Evolutionary conservation across 306 rosid species (phyloP).

Genomic region (Fagus sylvatica): DNA sequence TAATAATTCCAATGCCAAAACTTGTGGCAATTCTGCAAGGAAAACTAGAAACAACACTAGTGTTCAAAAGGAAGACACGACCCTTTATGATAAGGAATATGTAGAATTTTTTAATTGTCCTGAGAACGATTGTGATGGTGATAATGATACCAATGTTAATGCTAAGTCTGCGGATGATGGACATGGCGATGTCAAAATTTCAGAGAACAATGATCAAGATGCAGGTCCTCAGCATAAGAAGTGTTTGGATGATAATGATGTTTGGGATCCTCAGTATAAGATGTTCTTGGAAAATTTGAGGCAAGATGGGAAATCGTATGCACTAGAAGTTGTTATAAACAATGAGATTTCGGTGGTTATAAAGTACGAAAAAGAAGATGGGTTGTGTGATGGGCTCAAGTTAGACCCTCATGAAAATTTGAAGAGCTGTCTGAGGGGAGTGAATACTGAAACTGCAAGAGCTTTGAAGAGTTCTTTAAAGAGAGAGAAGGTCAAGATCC

Average conservation of each 20-base stretch:
- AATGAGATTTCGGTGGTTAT: constrained; percentile 12
- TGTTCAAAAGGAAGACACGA: not conserved
- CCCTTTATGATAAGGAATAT: not conserved
- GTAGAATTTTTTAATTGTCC: constrained; percentile 5
- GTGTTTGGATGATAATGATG: not conserved
- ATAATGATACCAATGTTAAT: not conserved
- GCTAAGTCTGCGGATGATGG: not conserved
- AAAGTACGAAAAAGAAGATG: constrained; percentile 32
- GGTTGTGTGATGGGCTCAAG: constrained; percentile 1
- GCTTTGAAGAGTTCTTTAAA: not conserved
- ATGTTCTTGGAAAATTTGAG: constrained; percentile 34
- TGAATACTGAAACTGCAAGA: not conserved
- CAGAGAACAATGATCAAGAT: not conserved
- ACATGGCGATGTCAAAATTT: not conserved
- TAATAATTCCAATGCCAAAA: not conserved
- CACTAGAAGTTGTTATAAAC: constrained; percentile 8
- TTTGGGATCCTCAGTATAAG: constrained; percentile 32
- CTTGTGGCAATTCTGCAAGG: not conserved
- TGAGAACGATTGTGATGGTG: constrained; percentile 13
- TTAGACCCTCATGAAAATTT: constrained; percentile 3
- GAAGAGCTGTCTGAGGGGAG: constrained; percentile 10
- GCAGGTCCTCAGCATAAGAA: not conserved
- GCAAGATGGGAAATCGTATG: constrained; percentile 36
- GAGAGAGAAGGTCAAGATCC: not conserved
- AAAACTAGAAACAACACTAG: not conserved